phyloP scores from a whole-genome alignment of 352 stramenopile genomes.

The Phytophthora fragariaefolia region DNA sequence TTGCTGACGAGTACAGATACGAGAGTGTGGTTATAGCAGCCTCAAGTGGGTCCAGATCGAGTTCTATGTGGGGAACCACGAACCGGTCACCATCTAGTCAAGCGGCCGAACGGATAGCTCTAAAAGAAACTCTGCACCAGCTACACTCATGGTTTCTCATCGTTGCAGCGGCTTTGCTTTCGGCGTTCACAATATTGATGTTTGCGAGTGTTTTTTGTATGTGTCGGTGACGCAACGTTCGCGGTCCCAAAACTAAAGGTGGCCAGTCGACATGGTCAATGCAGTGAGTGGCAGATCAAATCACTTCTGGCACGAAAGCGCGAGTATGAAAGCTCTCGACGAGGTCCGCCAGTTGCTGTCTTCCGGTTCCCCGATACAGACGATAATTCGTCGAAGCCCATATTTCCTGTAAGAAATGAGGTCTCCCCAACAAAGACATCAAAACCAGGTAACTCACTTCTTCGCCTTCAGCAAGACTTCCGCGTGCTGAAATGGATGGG shows the following conservation, averaged over 20 bases:
- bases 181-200: slow-evolving; percentile 21
- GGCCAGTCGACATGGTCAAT: slow-evolving; percentile 10
- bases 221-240: slow-evolving; percentile 25
- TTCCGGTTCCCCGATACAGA: slow-evolving; percentile 22
- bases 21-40: slow-evolving; percentile 32
- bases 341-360: slow-evolving; percentile 31
- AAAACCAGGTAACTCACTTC: slow-evolving; percentile 5
- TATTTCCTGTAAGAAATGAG: slow-evolving; percentile 2
- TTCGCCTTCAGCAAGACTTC: slow-evolving; percentile 30
- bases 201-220: slow-evolving; percentile 33
- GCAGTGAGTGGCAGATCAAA: slow-evolving; percentile 23
- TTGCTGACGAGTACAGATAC: slow-evolving; percentile 50
- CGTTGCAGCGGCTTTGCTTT: slow-evolving; percentile 28
- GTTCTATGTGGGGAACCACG: slow-evolving; percentile 28
- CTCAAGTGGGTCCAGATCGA: slow-evolving; percentile 21
- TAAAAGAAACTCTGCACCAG: slow-evolving; percentile 44
- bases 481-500: slow-evolving; percentile 18
- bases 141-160: slow-evolving; percentile 46
- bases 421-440: slow-evolving; percentile 5
- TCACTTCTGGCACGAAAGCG: slow-evolving; percentile 29
- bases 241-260: slow-evolving; percentile 13
- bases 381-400: slow-evolving; percentile 11
- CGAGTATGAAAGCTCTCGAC: slow-evolving; percentile 20
- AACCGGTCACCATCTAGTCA: slow-evolving; percentile 18
- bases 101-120: slow-evolving; percentile 21